Evolutionary conservation across 225 moss, liverwort and hornwort species (phyloP).

Genomic region (Bryoerythrophyllum caledonicum): DNA sequence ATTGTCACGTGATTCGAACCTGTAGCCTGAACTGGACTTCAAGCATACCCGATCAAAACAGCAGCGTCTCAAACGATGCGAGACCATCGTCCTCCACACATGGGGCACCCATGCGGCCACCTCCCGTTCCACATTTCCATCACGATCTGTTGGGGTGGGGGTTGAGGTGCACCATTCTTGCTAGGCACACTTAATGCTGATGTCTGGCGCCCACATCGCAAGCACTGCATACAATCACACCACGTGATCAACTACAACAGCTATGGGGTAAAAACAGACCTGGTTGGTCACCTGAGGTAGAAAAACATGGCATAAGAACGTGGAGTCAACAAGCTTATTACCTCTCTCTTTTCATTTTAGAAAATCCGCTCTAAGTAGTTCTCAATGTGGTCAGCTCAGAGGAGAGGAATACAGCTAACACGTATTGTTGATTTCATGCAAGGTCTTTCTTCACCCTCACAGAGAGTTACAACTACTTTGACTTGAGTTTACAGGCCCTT

Average conservation of each 20-base stretch:
- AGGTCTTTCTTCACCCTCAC: too few species aligned
- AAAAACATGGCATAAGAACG: background rate
- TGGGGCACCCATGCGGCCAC: constrained; percentile 82
- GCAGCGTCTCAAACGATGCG: constrained; percentile 59
- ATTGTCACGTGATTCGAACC: background rate
- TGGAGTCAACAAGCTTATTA: too few species aligned
- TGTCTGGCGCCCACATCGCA: constrained; percentile 96
- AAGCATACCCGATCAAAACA: background rate
- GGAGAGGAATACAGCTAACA: too few species aligned
- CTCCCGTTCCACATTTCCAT: constrained; percentile 83
- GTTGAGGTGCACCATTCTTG: constrained; percentile 24
- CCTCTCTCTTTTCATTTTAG: too few species aligned
- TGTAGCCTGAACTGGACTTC: background rate
- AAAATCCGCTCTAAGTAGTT: too few species aligned
- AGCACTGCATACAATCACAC: constrained; percentile 59
- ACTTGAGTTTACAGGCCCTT: too few species aligned
- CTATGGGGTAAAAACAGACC: background rate
- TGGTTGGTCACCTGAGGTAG: background rate
- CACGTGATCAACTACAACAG: background rate
- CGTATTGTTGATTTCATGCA: too few species aligned
- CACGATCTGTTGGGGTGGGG: constrained; percentile 27
- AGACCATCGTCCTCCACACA: constrained; percentile 95
- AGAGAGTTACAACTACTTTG: too few species aligned
- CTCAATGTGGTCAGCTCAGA: too few species aligned
- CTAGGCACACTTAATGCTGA: constrained; percentile 69